Percentiles rank a stretch among this genome's conserved stretches.
Conservation (phyloP, 1,284 basidiomycete genomes). For the Meripilus lineatus region DNA sequence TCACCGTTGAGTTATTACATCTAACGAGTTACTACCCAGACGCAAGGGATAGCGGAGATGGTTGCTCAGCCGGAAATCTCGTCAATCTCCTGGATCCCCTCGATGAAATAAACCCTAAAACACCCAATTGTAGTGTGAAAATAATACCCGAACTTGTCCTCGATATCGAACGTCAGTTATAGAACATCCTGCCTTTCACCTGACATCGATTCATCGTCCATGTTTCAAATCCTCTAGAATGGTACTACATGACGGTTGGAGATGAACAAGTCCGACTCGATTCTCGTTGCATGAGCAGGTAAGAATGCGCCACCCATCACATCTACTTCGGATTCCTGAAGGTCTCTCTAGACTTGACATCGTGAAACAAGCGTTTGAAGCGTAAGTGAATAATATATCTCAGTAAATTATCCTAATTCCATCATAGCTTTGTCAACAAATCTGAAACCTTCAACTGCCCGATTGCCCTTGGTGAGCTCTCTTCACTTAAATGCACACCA, state of each 20-base stretch:
- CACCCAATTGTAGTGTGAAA: no score
- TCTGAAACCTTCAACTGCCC: constrained; percentile 10
- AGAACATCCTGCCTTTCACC: no score
- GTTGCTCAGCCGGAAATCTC: no score
- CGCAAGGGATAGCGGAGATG: constrained; percentile 5
- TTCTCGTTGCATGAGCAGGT: constrained; percentile 10
- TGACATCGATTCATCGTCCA: no score
- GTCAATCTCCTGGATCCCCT: constrained; percentile 1
- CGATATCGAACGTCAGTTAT: no score
- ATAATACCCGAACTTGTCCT: no score
- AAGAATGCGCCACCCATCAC: no score
- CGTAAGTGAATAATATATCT: constrained; percentile 5
- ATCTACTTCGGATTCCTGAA: not conserved
- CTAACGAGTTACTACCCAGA: constrained; percentile 2
- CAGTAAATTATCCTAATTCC: not conserved
- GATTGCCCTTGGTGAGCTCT: constrained; percentile 9
- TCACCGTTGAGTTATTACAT: not conserved
- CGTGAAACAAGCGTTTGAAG: constrained; percentile 12
- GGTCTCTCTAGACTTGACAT: constrained; percentile 6
- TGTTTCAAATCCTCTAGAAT: not conserved
- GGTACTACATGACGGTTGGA: not conserved
- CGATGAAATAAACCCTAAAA: not conserved
- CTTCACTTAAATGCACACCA: no score
- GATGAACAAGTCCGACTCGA: not conserved
- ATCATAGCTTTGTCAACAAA: constrained; percentile 10